Base-by-base conservation (phyloP, 306 rosid genomes). In the Casuarina cunninghamiana region DNA sequence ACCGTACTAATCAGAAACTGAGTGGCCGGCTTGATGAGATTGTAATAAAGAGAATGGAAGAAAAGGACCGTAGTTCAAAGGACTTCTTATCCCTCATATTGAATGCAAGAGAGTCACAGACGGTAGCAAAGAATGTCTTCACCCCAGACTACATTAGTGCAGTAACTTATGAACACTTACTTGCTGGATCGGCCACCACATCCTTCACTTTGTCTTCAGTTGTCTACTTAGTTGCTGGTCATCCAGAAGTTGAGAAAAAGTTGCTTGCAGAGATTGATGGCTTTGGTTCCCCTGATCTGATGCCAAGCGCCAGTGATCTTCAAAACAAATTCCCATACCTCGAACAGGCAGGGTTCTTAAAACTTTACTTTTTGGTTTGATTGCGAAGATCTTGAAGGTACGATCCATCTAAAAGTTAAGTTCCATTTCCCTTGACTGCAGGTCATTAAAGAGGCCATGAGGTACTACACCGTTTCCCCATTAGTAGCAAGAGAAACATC, bases 361-460 rank as follows among this genome's bases (percentile, higher is more conserved):
- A 55, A 17, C 67, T 78, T 65, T 35, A 42, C 60, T 58, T 43
- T 66, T 61, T 57, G 39, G 2, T 15, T 43, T 13, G 15, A 16
- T n/a, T 4, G n/a, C 37, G n/a, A 6, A 8, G 3, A 57, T 21
- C 63, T 57, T 37, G 35, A 8, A 21, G 37, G 1, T 2, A 44
- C 12, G 11, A 38, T 19, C 69, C 38, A 5, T 38, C 44, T 44
- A 63, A 63, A 7, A 38, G 38, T 12, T 26, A 11, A 68, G n/a
- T n/a, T 21, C 53, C 10, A 10, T 49, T 35, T 1, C 37, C 26
- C 10, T 45, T 9, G 38, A 57, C 38, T 71, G 88, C 89, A 95
- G 99, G 94, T 93, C 80, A 85, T 96, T 75, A 96, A 93, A 79
- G 99, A 93, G 81, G 81, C 97, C 9, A 96, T 93, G 98, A 90